Conservation (phyloP, 768 basidiomycete genomes). For the Suillus discolor region DNA sequence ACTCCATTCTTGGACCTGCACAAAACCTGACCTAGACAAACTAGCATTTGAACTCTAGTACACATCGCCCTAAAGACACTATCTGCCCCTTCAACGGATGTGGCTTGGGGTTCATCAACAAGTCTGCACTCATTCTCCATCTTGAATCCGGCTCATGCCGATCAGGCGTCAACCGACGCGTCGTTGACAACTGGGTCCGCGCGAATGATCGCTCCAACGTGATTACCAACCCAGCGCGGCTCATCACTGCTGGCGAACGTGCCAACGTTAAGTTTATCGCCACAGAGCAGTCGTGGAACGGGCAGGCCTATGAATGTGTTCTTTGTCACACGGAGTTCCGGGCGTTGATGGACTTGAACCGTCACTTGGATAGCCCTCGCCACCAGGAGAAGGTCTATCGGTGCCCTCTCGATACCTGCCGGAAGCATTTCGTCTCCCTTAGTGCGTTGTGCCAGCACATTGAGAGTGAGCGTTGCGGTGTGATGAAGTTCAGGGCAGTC, state of each 20-base stretch:
- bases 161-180: slow-evolving; percentile 48
- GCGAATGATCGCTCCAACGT: slow-evolving; percentile 45
- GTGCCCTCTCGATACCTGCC: slow-evolving; percentile 54
- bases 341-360: slow-evolving; percentile 50
- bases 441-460: slow-evolving; percentile 67
- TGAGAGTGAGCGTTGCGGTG: slow-evolving; percentile 63
- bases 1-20: not conserved
- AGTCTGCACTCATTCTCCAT: slow-evolving; percentile 59
- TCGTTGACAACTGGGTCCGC: slow-evolving; percentile 39
- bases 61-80: slow-evolving; percentile 45
- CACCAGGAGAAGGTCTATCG: slow-evolving; percentile 56
- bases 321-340: slow-evolving; percentile 52
- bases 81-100: slow-evolving; percentile 47
- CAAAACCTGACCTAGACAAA: not conserved
- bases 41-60: slow-evolving; percentile 55
- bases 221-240: slow-evolving; percentile 58
- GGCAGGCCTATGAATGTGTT: slow-evolving; percentile 58
- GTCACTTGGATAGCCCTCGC: slow-evolving; percentile 63
- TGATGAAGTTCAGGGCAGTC: slow-evolving; percentile 48
- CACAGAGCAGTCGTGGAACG: slow-evolving; percentile 45
- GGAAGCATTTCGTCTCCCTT: slow-evolving; percentile 46
- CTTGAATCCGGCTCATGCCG: slow-evolving; percentile 61
- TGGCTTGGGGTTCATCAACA: slow-evolving; percentile 47
- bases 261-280: slow-evolving; percentile 21
- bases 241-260: slow-evolving; percentile 38